Evolutionary conservation across 495 filamentous ascomycete species (phyloP), one percentile per base, ranked within the genome.

Genomic region (Xylaria bambusicola): DNA sequence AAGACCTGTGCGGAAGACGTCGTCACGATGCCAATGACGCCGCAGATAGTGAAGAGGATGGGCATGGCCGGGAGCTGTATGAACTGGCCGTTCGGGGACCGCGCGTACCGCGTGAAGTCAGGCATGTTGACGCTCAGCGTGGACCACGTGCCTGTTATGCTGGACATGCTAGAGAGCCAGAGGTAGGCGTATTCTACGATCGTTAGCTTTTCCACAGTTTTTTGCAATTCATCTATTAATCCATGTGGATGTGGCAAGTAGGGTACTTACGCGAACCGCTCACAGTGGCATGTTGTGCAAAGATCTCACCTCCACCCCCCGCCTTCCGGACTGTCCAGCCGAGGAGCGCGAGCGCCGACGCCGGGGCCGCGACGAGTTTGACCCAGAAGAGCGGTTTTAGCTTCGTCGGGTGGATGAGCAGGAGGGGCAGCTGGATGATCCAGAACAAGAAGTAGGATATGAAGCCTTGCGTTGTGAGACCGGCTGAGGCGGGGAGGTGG

Each of bases 401-500:
- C 53, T 78, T 80, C 36, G 78, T 81, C 13, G 82, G 79, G 51
- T 80, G 83, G 56, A 86, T 85, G 26, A 79, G 80, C 61, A 76
- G 79, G 56, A 78, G 75, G 3, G 72, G 84, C 31, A 75, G 74
- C 76, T 86, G 81, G 48, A 80, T 67, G 24, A 81, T 70, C 80
- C 78, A 83, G 68, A 82, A 91, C 9, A 91, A 63, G 50, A 89
- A 75, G 60, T 85, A 89, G 7, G 76, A 80, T 51, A 88, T 69
- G 81, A 91, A 85, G 10, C 82, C 82, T 59, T 83, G 79, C 1
- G 83, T 86, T 13, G 81, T 84, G 67, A 90, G 88, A 29, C 85
- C 87, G 61, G 86, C 77, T 13, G 68, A 70, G 12, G 65, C 77
- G 1, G 86, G 77, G 29, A 89, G 80, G 51, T 62, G 65, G 64